Base-by-base conservation (phyloP, 495 filamentous ascomycete species). In the Staphylotrichum tortipilum region DNA sequence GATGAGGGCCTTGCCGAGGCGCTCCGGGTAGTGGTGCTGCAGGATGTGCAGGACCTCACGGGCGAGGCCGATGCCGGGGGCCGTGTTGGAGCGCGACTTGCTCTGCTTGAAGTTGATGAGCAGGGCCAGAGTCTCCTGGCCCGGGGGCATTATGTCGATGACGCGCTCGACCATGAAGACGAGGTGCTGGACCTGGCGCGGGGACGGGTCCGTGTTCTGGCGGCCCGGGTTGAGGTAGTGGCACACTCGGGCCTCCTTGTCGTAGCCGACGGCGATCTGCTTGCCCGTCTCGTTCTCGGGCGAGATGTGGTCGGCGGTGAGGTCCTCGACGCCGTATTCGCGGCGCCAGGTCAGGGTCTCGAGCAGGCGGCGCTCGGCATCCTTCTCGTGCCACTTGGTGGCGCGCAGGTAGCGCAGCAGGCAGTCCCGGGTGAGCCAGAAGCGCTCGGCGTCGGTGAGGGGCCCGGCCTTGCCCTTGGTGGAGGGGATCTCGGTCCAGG, bases 211-310 rank as follows among this genome's bases (percentile, higher is more conserved):
- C 3, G 92, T 98, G 68, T 98, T 98, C 66, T 98, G 92, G 40
- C 84, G 83, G 21, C 81, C 85, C 5, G 92, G 92, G 52, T 85
- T 81, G 26, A 97, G 76, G 66, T 95, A 95, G 33, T 91, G 80
- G 69, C 91, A 96, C 1, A 88, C 86, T 35, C 92, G 78, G 24
- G 74, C 81, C 40, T 86, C 72, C 54, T 83, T 86, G 68, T 98
- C 92, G 62, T 82, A 98, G 17, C 92, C 92, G 21, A 92, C 60
- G 21, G 92, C 72, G 44, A 94, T 74, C 64, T 95, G 91, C 69
- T 98, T 98, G 14, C 92, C 92, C 3, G 92, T 98, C 68, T 88
- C 89, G 66, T 95, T 94, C 70, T 98, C 92, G 4, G 82, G 78
- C 1, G 82, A 83, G 56, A 96, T 88, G 61, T 92, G 82, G 4